Base-by-base conservation (phyloP, 352 stramenopile genomes). In the Phytophthora europaea region DNA sequence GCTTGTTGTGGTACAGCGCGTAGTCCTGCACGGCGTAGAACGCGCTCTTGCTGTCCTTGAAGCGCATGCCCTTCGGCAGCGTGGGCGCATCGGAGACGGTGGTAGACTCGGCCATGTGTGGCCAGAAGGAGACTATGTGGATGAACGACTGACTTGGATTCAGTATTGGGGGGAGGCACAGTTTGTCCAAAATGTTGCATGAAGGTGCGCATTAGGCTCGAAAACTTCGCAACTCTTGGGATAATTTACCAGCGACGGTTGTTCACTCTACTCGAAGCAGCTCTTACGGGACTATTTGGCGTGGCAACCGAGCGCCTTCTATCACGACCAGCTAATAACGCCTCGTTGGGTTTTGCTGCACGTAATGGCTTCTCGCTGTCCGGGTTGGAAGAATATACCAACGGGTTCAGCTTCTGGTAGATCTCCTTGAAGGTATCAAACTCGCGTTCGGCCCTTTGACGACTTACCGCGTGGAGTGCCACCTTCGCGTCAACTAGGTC, bases 11-110 rank as follows among this genome's bases (percentile, higher is more conserved):
- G 53, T 78, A 74, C 18, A 92, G 61, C 36, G 85, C 85, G 56
- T 88, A 90, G 76, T 92, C 85, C 53, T 92, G 82, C 23, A 92
- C 80, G 36, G 79, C 75, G 60, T 87, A 83, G 55, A 89, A 75
- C 2, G 83, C 81, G 38, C 69, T 64, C 67, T 86, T 82, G 67
- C 82, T 80, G 65, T 84, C 73, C 22, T 76, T 57, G 66, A 92
- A 88, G 65, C 64, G 76, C 74, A 83, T 87, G 26, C 80, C 81
- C 23, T 73, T 77, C 48, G 63, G 33, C 6, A 92, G 77, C 70
- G 59, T 73, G 22, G 73, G 70, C 12, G 40, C 36, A 8, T 55
- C 15, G 12, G 59, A 20, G 15, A 28, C 26, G 4, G 22, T 8
- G 40, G 9, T 18, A 43, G 43, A 50, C 43, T n/a, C 43, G 43